Evolutionary conservation across 345 rosid genomes (phyloP).

Genomic region (Pistacia vera): DNA sequence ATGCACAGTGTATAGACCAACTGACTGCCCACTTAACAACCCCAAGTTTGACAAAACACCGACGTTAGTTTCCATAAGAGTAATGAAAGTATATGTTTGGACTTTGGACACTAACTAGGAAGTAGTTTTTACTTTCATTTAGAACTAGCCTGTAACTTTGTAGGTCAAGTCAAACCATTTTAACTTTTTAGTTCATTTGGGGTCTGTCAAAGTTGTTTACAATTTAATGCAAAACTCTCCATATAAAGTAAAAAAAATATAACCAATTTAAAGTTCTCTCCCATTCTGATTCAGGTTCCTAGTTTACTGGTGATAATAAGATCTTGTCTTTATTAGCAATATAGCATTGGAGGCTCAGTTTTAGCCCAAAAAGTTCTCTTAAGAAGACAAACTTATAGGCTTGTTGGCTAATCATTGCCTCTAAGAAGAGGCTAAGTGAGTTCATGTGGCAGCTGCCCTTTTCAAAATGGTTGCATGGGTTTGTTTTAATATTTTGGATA

Average conservation of each 20-base stretch:
- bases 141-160: background rate
- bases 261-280: background rate
- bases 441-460: background rate
- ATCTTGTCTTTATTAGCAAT: too few relatives aligned
- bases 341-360: too few relatives aligned
- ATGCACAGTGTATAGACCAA: slow-evolving; percentile 15
- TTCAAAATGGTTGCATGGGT: too few relatives aligned
- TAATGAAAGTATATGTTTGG: background rate
- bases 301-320: too few relatives aligned
- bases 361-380: too few relatives aligned
- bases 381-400: too few relatives aligned
- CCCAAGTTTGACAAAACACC: slow-evolving; percentile 19
- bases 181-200: background rate
- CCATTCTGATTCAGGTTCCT: background rate
- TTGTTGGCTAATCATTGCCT: too few relatives aligned
- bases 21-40: slow-evolving; percentile 23
- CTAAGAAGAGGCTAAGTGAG: background rate
- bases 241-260: background rate
- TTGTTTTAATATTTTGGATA: too few relatives aligned
- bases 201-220: background rate
- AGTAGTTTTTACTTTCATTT: background rate
- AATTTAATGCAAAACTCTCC: background rate
- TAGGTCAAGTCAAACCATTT: background rate
- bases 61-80: background rate
- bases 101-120: background rate